Percentiles rank a stretch among this genome's conserved stretches.
Evolutionary conservation across 345 rosid species (phyloP).

Genomic region (Citrus trifoliata): DNA sequence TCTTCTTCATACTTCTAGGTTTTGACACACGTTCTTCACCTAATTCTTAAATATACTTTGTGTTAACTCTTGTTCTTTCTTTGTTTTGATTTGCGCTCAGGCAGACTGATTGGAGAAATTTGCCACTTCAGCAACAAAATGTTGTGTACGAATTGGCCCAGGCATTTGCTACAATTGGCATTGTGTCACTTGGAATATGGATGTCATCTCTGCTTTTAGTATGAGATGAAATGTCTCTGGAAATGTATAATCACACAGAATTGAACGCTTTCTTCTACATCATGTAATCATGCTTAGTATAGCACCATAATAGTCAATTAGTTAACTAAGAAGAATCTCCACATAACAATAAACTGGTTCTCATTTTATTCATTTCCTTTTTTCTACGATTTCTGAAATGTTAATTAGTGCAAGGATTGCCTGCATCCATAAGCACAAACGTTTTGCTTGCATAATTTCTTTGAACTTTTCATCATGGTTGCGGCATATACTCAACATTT

Average conservation of each 20-base stretch:
- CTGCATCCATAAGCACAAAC: neutral
- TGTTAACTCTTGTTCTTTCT: neutral
- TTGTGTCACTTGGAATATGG: conserved; percentile 82
- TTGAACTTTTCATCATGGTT: neutral
- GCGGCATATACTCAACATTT: neutral
- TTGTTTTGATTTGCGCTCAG: conserved; percentile 24
- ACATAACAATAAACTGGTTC: neutral
- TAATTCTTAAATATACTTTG: neutral
- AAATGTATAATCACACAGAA: conserved; percentile 26
- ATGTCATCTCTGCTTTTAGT: conserved; percentile 52
- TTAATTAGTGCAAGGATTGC: neutral
- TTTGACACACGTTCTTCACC: neutral
- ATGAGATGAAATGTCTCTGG: conserved; percentile 19
- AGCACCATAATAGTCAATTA: neutral
- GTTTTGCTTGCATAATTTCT: neutral
- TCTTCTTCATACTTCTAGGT: no score
- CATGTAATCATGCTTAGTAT: conserved; percentile 8
- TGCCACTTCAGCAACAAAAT: conserved; percentile 60
- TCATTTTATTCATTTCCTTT: neutral
- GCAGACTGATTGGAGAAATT: conserved; percentile 71
- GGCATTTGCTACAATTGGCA: conserved; percentile 71
- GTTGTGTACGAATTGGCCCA: conserved; percentile 58
- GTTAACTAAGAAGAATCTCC: neutral
- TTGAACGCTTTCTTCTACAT: conserved; percentile 19
- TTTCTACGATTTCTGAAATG: neutral